These are phyloP conservation scores for Emmonsia crescens DNA, from an alignment of 2,329 filamentous ascomycete genomes.

Conservation along the genomic window DNA sequence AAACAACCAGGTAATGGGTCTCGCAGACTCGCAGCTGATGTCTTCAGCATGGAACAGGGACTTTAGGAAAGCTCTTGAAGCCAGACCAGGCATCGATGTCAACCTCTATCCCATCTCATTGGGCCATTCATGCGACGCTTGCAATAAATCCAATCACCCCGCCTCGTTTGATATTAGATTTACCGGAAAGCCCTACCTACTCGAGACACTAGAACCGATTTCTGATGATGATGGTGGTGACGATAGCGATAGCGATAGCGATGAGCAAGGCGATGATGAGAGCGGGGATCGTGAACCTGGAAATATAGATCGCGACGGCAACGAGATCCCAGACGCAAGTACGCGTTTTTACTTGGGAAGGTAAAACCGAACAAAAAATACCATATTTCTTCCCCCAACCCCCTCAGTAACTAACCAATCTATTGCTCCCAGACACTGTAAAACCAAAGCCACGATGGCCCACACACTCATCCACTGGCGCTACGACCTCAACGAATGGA, in stretches of 20 bases:
- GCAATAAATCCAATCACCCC: slow-evolving; percentile 57
- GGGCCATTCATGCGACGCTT: slow-evolving; percentile 53
- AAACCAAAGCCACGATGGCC: slow-evolving; percentile 55
- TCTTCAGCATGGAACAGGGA: slow-evolving; percentile 59
- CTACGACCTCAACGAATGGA: slow-evolving; percentile 60
- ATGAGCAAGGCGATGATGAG: slow-evolving; percentile 24
- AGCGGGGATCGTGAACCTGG: slow-evolving; percentile 23
- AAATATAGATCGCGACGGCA: slow-evolving; percentile 38
- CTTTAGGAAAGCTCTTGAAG: slow-evolving; percentile 56
- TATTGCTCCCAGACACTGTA: slow-evolving; percentile 40
- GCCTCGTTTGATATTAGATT: slow-evolving; percentile 56
- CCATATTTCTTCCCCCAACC: not conserved
- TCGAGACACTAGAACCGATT: slow-evolving; percentile 55
- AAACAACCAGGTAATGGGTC: slow-evolving; percentile 57
- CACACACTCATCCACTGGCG: slow-evolving; percentile 69
- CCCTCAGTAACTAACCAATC: not conserved
- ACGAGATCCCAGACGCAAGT: slow-evolving; percentile 34
- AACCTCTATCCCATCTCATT: slow-evolving; percentile 35
- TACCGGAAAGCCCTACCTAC: slow-evolving; percentile 54
- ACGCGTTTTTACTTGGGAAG: slow-evolving; percentile 44
- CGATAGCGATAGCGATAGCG: slow-evolving; percentile 29
- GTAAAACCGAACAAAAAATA: slow-evolving; percentile 18
- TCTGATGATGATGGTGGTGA: slow-evolving; percentile 25
- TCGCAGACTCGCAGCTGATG: slow-evolving; percentile 59
- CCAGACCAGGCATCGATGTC: slow-evolving; percentile 51